Base-by-base conservation (phyloP, 2,329 filamentous ascomycete genomes). In the Trichoderma polysporum region DNA sequence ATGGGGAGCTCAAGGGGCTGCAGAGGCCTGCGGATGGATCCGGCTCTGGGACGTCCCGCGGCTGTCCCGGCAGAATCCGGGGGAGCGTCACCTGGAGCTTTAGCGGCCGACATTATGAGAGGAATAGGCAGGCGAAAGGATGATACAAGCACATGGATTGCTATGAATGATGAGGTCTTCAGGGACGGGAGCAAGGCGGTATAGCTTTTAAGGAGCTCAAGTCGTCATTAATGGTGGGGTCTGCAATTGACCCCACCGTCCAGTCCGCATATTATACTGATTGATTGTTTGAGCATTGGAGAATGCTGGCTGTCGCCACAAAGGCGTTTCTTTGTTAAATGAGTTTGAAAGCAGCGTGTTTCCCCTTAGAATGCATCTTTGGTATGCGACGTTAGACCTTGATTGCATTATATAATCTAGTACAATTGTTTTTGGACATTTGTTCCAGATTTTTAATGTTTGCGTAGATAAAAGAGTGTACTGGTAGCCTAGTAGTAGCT, bases 1-100 rank as follows among this genome's bases (percentile, higher is more conserved):
- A 93, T 89, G 17, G 94, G 94, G 19, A 98, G 85, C 69, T 92
- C 86, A 69, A 98, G 86, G 1, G 91, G 91, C 50, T 86, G 83
- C 8, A 88, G 87, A 15, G 83, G 83, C 64, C 82, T 82, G 62
- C 79, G 80, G 59, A 79, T 71, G n/a, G 81, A 79, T 57, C 68
- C 74, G 67, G 59, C 67, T 47, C 61, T 45, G 45, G 70, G 74
- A 13, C 72, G 75, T 41, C 74, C 78, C 29, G 77, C 72, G 39
- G 78, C 75, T 10, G 80, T 76, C 64, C 80, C 76, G 50, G 77
- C 75, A 74, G 86, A 84, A 66, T 81, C 78, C 4, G 84, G 82
- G 35, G 83, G 81, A 22, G 81, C 77, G 35, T 84, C 82, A n/a
- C 61, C 72, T 10, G 75, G 70, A 35, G 68, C 69, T 50, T 70